Evolutionary conservation across 1,284 basidiomycete species (phyloP).

Genomic region (Papiliotrema flavescens): DNA sequence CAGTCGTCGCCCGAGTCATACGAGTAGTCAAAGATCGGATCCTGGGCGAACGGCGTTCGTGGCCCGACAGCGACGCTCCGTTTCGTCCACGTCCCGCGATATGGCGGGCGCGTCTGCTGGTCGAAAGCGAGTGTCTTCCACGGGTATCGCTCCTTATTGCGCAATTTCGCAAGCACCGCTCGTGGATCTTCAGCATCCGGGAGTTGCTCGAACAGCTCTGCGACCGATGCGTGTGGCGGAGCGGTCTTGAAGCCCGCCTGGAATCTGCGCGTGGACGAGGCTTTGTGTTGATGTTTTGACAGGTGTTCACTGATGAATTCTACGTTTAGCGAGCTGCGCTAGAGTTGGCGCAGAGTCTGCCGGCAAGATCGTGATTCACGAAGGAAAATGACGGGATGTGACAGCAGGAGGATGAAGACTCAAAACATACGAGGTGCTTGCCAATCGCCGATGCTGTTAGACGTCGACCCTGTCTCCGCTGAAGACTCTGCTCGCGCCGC

Average conservation of each 20-base stretch:
- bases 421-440: neutral
- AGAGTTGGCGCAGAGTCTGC: too few species aligned
- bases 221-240: conserved; percentile 31
- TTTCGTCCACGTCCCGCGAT: conserved; percentile 41
- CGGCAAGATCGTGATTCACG: too few species aligned
- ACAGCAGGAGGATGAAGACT: too few species aligned
- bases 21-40: conserved; percentile 47
- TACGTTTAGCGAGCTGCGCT: neutral
- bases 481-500: too few species aligned
- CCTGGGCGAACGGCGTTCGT: conserved; percentile 45
- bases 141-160: conserved; percentile 35
- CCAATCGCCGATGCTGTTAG: neutral
- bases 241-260: conserved; percentile 36
- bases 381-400: too few species aligned
- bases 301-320: conserved; percentile 34
- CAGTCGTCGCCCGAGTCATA: conserved; percentile 49
- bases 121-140: conserved; percentile 47
- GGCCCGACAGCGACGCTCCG: conserved; percentile 44
- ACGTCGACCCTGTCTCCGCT: too few species aligned
- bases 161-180: conserved; percentile 33
- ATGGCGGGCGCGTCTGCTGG: conserved; percentile 45
- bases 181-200: conserved; percentile 46
- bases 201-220: conserved; percentile 33
- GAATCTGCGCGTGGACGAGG: conserved; percentile 5
- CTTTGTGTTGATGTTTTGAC: conserved; percentile 9